Percentiles rank a stretch among this genome's conserved stretches.
phyloP scores from a whole-genome alignment of 164 flowering plant species.

The Annona squamosa region DNA sequence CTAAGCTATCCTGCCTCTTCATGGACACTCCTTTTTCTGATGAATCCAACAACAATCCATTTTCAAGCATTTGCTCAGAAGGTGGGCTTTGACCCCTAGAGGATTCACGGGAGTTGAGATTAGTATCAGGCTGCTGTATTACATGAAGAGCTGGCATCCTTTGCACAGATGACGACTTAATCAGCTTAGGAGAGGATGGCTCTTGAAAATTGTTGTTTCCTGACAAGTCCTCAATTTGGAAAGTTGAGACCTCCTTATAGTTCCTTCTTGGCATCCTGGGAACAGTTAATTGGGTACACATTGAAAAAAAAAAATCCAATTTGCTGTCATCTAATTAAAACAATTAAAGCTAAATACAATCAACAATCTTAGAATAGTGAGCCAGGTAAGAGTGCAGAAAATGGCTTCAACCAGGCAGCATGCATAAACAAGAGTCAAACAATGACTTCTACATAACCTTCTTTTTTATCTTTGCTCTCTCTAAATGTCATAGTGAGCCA shows the following conservation, averaged over 20 bases:
- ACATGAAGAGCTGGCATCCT: conserved; percentile 48
- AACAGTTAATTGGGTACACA: neutral
- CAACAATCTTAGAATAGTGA: neutral
- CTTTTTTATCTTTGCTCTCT: no score
- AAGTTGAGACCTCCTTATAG: conserved; percentile 55
- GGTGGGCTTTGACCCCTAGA: conserved; percentile 70
- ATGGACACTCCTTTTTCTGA: conserved; percentile 72
- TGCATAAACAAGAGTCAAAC: neutral
- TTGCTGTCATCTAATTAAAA: neutral
- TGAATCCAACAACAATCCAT: conserved; percentile 49
- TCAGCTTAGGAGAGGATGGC: conserved; percentile 80
- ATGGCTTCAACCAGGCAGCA: neutral
- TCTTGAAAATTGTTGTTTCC: conserved; percentile 69
- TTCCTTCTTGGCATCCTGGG: conserved; percentile 70
- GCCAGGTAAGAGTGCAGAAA: neutral
- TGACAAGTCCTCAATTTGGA: conserved; percentile 89
- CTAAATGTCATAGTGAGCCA: no score
- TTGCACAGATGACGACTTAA: conserved; percentile 87
- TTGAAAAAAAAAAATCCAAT: no score
- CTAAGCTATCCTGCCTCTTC: conserved; percentile 89
- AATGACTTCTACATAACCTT: neutral
- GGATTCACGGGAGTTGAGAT: conserved; percentile 58
- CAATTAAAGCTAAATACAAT: conserved; percentile 1
- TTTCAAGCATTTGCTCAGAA: conserved; percentile 64
- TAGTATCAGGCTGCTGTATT: conserved; percentile 40